Percentiles rank a stretch among this genome's conserved stretches.
phyloP scores from a whole-genome alignment of 108 stramenopile species.

The Cyclostephanos tholiformis region DNA sequence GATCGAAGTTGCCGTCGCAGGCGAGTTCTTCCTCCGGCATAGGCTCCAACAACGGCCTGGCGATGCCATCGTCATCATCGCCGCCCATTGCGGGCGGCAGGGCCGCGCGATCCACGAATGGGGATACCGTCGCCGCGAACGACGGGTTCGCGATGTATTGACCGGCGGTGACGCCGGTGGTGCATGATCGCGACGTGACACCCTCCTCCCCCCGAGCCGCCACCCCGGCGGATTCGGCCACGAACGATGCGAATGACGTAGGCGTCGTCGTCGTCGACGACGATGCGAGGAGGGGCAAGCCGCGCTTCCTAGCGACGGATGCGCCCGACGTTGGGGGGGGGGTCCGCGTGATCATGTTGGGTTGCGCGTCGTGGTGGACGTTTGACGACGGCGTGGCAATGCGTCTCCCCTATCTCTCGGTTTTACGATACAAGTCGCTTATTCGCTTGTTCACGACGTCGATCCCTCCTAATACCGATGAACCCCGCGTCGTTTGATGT shows the following conservation, averaged over 20 bases:
- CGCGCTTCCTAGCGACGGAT: not conserved
- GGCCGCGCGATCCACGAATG: not conserved
- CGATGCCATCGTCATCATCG: not conserved
- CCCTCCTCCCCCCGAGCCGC: not conserved
- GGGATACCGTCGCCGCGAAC: not conserved
- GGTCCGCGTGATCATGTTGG: conserved; percentile 1
- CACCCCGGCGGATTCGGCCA: not conserved
- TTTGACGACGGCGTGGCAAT: too few species aligned
- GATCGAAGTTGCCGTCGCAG: not conserved
- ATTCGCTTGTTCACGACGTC: too few species aligned
- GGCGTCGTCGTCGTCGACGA: not conserved
- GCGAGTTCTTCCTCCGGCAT: conserved; percentile 1
- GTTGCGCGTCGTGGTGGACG: too few species aligned
- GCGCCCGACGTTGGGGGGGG: not conserved
- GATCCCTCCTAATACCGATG: too few species aligned
- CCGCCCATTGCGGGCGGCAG: not conserved
- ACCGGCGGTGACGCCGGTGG: not conserved
- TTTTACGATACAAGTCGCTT: too few species aligned
- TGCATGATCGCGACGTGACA: not conserved
- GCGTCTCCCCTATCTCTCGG: too few species aligned
- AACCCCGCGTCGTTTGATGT: too few species aligned
- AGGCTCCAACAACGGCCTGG: not conserved
- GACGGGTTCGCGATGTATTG: not conserved
- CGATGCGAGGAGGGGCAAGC: not conserved
- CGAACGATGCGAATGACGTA: not conserved